Evolutionary conservation across 179 eudicot genomes (phyloP), one percentile per base, ranked within the genome.

Genomic region (Vitellaria paradoxa): DNA sequence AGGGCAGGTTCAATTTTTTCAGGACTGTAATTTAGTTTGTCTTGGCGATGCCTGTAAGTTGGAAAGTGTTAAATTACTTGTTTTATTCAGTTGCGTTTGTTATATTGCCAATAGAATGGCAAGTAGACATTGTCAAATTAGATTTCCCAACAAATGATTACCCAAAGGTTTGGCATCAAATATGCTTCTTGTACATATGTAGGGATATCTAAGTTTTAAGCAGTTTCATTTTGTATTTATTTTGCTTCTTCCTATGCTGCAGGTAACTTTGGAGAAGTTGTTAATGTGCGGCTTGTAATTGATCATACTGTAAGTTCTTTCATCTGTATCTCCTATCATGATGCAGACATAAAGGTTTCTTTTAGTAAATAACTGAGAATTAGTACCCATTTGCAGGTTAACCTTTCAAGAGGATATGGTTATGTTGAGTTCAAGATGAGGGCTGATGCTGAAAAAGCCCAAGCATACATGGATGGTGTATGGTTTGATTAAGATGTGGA

Each of bases 381-480:
- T 63, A 6, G n/a, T 50, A 30, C 9, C 65, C 60, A 1, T 82
- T 70, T 56, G 74, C 87, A 93, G 97, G 98, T 89, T 75, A 95
- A 93, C 79, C 93, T 95, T 75, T 90, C 99, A 40, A 93, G 81
- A 86, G 98, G 97, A 77, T 88, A 81, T 84, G 99, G 90, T 65
- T 96, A 96, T 89, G 98, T 96, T 81, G 98, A 93, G 82, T 96
- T 96, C 84, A 91, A 91, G 91, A 84, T 80, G 23, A 88, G 97
- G 84, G 82, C 90, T 86, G 97, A 93, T 85, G 99, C 99, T 76
- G 99, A 96, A 86, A 92, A 93, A 72, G 99, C 98, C 47, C 92
- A 70, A 77, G 55, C 83, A 77, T 80, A 89, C 80, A 96, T 96
- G 99, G 95, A 93, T 79, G 97, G 97, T 68, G 99, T 96, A 93